Evolutionary conservation across 805 yeast species (phyloP).

Genomic region (Nakazawaea populi): DNA sequence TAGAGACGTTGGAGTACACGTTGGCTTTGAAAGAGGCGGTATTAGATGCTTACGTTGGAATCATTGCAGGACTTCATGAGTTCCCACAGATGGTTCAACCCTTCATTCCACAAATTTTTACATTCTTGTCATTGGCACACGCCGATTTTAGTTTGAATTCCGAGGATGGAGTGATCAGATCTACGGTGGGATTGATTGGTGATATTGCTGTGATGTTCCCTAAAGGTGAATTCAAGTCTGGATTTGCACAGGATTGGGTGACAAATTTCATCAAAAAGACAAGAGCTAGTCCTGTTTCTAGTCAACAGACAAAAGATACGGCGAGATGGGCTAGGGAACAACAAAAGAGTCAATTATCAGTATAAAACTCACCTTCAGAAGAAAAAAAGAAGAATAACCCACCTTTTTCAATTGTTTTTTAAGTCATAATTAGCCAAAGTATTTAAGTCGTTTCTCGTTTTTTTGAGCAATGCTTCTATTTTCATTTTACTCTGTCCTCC

Average conservation of each 20-base stretch:
- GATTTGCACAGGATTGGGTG: constrained; percentile 73
- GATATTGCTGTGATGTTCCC: constrained; percentile 87
- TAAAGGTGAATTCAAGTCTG: constrained; percentile 63
- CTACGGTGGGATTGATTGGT: constrained; percentile 88
- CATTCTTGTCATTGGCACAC: constrained; percentile 55
- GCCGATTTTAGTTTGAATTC: constrained; percentile 53
- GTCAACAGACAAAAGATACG: constrained; percentile 73
- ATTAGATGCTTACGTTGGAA: constrained; percentile 94
- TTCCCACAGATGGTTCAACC: constrained; percentile 59
- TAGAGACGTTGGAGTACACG: constrained; percentile 75
- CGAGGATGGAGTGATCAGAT: constrained; percentile 68
- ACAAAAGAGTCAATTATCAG: constrained; percentile 34
- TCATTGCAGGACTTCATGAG: constrained; percentile 81
- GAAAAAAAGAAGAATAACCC: not conserved
- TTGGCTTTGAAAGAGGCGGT: constrained; percentile 75
- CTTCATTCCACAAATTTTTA: constrained; percentile 65
- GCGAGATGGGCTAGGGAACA: constrained; percentile 97
- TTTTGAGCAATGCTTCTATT: no score
- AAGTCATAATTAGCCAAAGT: no score
- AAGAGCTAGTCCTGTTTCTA: constrained; percentile 55
- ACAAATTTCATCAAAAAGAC: constrained; percentile 69
- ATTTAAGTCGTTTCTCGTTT: no score
- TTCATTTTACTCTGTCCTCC: no score
- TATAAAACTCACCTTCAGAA: not conserved
- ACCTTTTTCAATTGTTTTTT: not conserved